Evolutionary conservation across 2,329 filamentous ascomycete genomes (phyloP).

Genomic region (Talaromyces islandicus): DNA sequence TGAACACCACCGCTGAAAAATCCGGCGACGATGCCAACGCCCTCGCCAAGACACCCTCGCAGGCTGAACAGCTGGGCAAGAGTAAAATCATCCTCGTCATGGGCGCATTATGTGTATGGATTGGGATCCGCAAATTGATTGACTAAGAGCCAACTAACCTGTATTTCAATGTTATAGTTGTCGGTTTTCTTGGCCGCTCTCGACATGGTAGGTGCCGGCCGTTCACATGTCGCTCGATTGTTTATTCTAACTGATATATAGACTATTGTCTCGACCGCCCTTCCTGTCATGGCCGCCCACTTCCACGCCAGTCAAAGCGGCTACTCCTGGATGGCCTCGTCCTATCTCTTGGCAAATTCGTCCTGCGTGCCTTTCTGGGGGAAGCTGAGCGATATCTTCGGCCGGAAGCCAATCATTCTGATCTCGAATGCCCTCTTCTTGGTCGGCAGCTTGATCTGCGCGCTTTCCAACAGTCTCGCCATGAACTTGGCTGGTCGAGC

Average conservation of each 20-base stretch:
- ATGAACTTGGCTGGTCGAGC: conserved; percentile 59
- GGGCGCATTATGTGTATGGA: conserved; percentile 34
- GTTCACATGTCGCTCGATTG: not conserved
- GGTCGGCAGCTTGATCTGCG: conserved; percentile 56
- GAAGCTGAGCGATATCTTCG: conserved; percentile 62
- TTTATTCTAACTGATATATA: conserved; percentile 10
- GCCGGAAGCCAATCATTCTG: conserved; percentile 58
- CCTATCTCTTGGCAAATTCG: conserved; percentile 42
- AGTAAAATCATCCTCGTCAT: conserved; percentile 37
- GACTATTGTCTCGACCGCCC: conserved; percentile 42
- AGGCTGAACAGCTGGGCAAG: conserved; percentile 33
- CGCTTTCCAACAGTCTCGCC: conserved; percentile 50
- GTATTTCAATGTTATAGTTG: conserved; percentile 38
- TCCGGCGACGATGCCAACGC: not conserved
- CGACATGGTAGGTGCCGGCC: conserved; percentile 42
- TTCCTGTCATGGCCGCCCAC: conserved; percentile 38
- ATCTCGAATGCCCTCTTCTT: conserved; percentile 58
- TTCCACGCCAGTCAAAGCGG: conserved; percentile 39
- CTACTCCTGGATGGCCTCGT: conserved; percentile 45
- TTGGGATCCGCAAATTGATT: not conserved
- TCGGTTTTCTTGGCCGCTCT: conserved; percentile 56
- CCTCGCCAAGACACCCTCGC: conserved; percentile 23
- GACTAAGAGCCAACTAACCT: conserved; percentile 15
- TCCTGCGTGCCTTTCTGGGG: conserved; percentile 54
- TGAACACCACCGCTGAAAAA: not conserved